phyloP scores from a whole-genome alignment of 75 land plant genomes.

The Azolla pinnata region DNA sequence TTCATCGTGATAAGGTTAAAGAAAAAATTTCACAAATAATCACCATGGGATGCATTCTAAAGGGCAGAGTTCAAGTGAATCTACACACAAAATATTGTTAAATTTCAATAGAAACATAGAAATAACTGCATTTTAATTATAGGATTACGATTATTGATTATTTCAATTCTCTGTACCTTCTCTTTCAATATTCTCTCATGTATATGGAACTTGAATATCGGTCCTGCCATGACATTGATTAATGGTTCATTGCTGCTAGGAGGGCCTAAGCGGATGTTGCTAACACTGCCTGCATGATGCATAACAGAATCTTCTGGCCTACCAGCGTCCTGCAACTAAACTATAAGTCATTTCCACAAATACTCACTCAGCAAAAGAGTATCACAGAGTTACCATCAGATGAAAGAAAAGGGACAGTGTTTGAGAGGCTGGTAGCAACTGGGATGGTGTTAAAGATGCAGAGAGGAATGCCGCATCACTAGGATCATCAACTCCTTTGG shows the following conservation, averaged over 20 bases:
- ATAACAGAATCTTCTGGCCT: too few relatives aligned
- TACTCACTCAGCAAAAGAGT: too few relatives aligned
- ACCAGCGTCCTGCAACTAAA: too few relatives aligned
- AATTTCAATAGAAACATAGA: neutral
- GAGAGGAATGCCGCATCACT: slow-evolving; percentile 37
- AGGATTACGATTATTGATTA: too few relatives aligned
- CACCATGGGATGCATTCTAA: too few relatives aligned
- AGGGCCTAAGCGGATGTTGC: slow-evolving; percentile 48
- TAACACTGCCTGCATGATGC: too few relatives aligned
- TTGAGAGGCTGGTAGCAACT: slow-evolving; percentile 56
- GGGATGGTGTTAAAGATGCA: slow-evolving; percentile 43
- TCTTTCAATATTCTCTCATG: slow-evolving; percentile 31
- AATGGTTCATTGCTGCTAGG: slow-evolving; percentile 32
- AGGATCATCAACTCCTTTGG: too few relatives aligned
- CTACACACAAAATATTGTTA: too few relatives aligned
- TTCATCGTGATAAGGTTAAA: neutral
- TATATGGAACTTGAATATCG: slow-evolving; percentile 55
- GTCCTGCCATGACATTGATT: slow-evolving; percentile 52
- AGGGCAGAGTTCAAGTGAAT: too few relatives aligned
- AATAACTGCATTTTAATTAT: too few relatives aligned
- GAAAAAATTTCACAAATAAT: neutral
- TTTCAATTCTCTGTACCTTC: neutral
- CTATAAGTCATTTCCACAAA: too few relatives aligned
- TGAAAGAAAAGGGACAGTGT: slow-evolving; percentile 72
- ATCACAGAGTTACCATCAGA: slow-evolving; percentile 75